Evolutionary conservation across 768 basidiomycete genomes (phyloP).

Genomic region (Cystobasidium ongulense): DNA sequence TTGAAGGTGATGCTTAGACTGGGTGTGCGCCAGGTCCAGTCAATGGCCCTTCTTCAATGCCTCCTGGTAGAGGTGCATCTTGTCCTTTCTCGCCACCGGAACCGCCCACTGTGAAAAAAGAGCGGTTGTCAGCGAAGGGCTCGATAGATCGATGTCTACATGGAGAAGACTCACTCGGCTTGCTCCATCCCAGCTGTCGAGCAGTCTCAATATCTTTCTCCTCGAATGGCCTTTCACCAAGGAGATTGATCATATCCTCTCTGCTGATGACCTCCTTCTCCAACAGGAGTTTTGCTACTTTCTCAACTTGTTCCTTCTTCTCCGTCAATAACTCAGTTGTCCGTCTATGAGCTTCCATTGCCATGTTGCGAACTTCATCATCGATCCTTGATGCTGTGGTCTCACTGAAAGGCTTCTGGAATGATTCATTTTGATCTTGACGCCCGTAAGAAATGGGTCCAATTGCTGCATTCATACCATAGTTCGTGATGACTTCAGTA

Average conservation of each 20-base stretch:
- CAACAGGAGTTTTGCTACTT: slow-evolving; percentile 80
- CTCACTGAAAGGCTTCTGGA: slow-evolving; percentile 98
- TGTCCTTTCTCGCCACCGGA: slow-evolving; percentile 10
- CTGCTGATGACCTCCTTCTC: slow-evolving; percentile 93
- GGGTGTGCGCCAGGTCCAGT: not conserved
- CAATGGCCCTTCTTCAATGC: slow-evolving; percentile 21
- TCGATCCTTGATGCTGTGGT: slow-evolving; percentile 93
- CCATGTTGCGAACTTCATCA: slow-evolving; percentile 87
- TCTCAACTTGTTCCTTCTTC: slow-evolving; percentile 80
- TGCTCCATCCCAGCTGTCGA: slow-evolving; percentile 11
- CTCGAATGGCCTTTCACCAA: slow-evolving; percentile 74
- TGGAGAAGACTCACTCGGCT: not conserved
- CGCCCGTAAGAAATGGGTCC: slow-evolving; percentile 95
- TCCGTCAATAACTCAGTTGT: slow-evolving; percentile 71
- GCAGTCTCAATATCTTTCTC: slow-evolving; percentile 59
- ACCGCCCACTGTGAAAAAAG: not conserved
- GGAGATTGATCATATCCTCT: slow-evolving; percentile 75
- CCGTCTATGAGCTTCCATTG: slow-evolving; percentile 72
- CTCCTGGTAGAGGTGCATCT: slow-evolving; percentile 26
- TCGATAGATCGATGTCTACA: not conserved
- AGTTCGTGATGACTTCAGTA: slow-evolving; percentile 54
- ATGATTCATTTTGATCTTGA: slow-evolving; percentile 70
- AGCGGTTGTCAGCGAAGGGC: not conserved
- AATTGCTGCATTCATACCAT: slow-evolving; percentile 90
- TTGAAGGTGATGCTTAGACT: not conserved